phyloP scores from a whole-genome alignment of 2,329 filamentous ascomycete species.

The Colletotrichum karsti region DNA sequence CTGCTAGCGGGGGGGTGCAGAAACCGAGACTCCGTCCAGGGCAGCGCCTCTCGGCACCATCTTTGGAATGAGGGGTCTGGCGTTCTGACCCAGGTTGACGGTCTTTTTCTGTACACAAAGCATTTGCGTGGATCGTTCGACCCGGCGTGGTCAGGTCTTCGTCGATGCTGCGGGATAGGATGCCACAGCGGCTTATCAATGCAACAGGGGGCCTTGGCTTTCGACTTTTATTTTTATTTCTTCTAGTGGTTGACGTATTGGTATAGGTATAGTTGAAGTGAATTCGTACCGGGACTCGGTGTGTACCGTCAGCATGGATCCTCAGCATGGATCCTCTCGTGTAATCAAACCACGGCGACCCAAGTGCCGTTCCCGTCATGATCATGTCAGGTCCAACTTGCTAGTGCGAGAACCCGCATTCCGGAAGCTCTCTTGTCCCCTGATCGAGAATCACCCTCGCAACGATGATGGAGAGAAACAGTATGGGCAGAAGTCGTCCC shows the following conservation, averaged over 20 bases:
- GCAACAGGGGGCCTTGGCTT: neutral
- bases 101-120: conserved; percentile 16
- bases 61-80: neutral
- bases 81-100: neutral
- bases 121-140: neutral
- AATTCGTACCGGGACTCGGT: neutral
- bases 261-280: neutral
- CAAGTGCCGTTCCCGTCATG: neutral
- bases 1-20: neutral
- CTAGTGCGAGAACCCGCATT: neutral
- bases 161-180: neutral
- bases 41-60: neutral
- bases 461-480: neutral
- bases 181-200: neutral
- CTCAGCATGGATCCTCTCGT: neutral
- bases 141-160: neutral
- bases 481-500: neutral
- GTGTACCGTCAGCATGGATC: too few relatives aligned
- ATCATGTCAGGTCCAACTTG: neutral
- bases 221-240: neutral
- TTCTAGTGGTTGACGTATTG: neutral
- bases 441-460: neutral
- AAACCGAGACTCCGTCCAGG: neutral
- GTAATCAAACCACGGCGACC: neutral
- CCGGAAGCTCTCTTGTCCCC: neutral